Base-by-base conservation (phyloP, 345 rosid species). In the Cardiospermum halicacabum region DNA sequence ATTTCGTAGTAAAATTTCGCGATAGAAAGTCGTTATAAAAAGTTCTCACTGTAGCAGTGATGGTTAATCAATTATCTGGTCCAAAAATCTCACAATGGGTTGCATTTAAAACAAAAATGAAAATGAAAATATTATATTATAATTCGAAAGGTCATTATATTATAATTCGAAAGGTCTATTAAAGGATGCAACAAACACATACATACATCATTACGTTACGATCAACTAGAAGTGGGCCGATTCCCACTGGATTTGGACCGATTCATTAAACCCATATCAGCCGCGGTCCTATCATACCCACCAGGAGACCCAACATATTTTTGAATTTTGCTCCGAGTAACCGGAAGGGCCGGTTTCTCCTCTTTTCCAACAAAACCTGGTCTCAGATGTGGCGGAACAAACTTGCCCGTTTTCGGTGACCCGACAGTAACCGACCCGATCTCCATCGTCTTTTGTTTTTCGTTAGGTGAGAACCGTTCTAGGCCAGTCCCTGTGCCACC, bases 381-480 rank as follows among this genome's bases (percentile, higher is more conserved):
- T 72, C 98, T 85, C 30, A 92, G 98, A 85, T 92, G 96, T 55
- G 98, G 98, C 30, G 98, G 96, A 56, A 92, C 88, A 43, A 92
- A 92, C 69, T 79, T 76, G 57, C 75, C 64, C 31, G 78, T 73
- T 59, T 85, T 91, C 11, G 82, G 73, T 28, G 73, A 72, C 48
- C 65, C 72, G 45, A 67, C 28, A 48, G 64, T 45, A 26, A 66
- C 65, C 39, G 58, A 1, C 31, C 58, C 39, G 24, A 31, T 68
- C 37, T 75, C 72, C 65, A 31, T 68, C 37, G 74, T 70, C 65
- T 65, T 73, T 5, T 66, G 77, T 62, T 47, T 28, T 32, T 71
- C 80, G 58, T 36, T 70, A 37, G 84, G 80, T 4, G 75, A 37
- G 1, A 77, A 51, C 31, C 48, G 40, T 25, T 61, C 58, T 6